phyloP scores from a whole-genome alignment of 2,329 filamentous ascomycete genomes.

The Pestalotiopsis sp. region DNA sequence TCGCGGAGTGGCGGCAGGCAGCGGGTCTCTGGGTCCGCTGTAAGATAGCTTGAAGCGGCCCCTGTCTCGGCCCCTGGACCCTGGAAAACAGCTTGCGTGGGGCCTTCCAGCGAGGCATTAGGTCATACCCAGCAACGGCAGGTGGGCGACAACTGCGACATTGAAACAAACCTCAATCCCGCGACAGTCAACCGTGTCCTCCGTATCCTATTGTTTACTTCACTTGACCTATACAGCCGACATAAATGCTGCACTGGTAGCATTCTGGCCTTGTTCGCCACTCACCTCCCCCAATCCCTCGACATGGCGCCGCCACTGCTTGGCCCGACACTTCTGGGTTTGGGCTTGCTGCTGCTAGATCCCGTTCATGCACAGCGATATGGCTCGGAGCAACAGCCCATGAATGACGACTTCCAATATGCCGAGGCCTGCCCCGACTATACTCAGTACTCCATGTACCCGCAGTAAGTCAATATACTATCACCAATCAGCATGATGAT shows the following conservation, averaged over 20 bases:
- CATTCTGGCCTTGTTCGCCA: neutral
- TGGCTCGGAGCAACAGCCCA: constrained; percentile 6
- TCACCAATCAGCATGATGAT: neutral
- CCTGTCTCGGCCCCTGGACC: neutral
- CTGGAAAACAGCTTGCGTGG: neutral
- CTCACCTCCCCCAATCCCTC: neutral
- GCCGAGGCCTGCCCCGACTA: constrained; percentile 65
- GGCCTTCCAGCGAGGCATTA: neutral
- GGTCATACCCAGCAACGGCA: neutral
- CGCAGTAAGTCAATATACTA: constrained; percentile 49
- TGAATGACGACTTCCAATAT: constrained; percentile 26
- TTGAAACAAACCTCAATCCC: neutral
- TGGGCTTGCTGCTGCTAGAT: constrained; percentile 2
- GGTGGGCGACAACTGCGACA: neutral
- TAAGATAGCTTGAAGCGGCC: neutral
- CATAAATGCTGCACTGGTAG: neutral
- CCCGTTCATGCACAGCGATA: neutral
- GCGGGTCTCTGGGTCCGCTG: neutral
- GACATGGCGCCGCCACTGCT: neutral
- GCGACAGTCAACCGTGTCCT: neutral
- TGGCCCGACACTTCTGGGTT: neutral
- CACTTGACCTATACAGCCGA: neutral
- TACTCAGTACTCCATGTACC: constrained; percentile 56
- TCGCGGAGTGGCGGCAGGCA: neutral
- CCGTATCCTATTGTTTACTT: neutral